These are phyloP conservation scores for Narthecium ossifragum DNA, from an alignment of 106 monocot species.

Conservation along the genomic window DNA sequence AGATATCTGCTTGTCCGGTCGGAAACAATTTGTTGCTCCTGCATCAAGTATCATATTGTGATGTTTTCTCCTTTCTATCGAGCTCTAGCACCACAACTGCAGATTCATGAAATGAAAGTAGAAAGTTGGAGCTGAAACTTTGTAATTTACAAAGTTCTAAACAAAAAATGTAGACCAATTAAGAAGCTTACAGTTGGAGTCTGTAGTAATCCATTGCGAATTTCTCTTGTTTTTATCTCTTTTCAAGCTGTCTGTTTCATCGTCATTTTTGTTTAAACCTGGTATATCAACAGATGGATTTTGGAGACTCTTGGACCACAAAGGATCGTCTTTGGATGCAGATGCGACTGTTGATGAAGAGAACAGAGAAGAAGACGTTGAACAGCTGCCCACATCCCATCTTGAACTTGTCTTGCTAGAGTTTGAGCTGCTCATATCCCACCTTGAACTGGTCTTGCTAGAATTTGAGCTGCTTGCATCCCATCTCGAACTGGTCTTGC, in stretches of 20 bases:
- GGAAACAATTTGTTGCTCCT: not conserved
- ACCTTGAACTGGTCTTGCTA: not conserved
- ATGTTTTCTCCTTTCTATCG: not conserved
- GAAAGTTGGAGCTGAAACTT: not conserved
- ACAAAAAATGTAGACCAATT: not conserved
- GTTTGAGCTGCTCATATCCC: too few relatives aligned
- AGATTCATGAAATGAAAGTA: not conserved
- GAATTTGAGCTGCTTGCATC: not conserved
- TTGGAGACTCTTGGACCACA: not conserved
- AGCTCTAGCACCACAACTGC: not conserved
- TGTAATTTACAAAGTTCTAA: not conserved
- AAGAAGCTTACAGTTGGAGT: not conserved
- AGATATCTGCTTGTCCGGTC: not conserved
- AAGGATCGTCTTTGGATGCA: not conserved
- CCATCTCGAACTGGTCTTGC: slow-evolving; percentile 2
- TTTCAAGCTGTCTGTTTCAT: not conserved
- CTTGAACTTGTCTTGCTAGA: not conserved
- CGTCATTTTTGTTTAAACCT: not conserved
- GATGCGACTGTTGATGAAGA: not conserved
- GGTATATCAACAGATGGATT: not conserved
- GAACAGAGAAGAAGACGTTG: not conserved
- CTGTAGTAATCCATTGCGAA: not conserved
- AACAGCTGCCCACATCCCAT: slow-evolving; percentile 1
- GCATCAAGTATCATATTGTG: too few relatives aligned
- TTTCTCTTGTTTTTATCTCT: not conserved